Evolutionary conservation across 305 asterid species (phyloP).

Genomic region (Fraxinus nigra): DNA sequence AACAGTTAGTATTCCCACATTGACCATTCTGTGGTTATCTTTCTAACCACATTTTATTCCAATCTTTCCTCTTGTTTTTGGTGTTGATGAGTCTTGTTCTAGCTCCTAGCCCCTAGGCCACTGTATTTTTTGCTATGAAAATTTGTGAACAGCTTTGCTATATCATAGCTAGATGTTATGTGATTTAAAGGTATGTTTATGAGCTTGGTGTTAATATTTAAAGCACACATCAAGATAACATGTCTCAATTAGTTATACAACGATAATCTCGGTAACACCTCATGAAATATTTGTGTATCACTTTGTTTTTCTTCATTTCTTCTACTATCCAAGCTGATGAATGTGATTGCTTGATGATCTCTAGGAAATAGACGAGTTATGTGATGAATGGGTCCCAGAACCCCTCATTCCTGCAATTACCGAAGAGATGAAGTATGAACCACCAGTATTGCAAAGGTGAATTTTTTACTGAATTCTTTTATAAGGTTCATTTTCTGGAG

Average conservation of each 20-base stretch:
- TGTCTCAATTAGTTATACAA: background rate
- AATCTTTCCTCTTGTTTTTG: background rate
- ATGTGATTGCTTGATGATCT: slow-evolving; percentile 22
- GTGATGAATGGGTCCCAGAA: slow-evolving; percentile 97
- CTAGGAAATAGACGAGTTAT: slow-evolving; percentile 94
- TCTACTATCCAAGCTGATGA: slow-evolving; percentile 24
- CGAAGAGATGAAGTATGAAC: slow-evolving; percentile 70
- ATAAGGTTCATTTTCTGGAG: slow-evolving; percentile 1
- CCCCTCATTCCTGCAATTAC: slow-evolving; percentile 71
- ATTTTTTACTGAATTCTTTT: background rate
- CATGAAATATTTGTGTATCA: slow-evolving; percentile 6
- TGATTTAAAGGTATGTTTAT: background rate
- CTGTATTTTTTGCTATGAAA: background rate
- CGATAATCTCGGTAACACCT: background rate
- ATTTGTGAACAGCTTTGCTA: background rate
- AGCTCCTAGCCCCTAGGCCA: background rate
- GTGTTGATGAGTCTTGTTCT: background rate
- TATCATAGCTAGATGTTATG: background rate
- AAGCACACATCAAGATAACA: background rate
- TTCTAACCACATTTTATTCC: background rate
- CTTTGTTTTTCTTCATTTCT: background rate
- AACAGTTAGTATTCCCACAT: background rate
- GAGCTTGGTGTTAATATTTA: background rate
- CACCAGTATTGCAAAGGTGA: slow-evolving; percentile 86
- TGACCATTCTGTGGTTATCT: background rate